A percentile compares a stretch with the other conserved stretches of the same genome.
Conservation (phyloP, 176 grass and related monocot genomes). For the Lolium perenne region DNA sequence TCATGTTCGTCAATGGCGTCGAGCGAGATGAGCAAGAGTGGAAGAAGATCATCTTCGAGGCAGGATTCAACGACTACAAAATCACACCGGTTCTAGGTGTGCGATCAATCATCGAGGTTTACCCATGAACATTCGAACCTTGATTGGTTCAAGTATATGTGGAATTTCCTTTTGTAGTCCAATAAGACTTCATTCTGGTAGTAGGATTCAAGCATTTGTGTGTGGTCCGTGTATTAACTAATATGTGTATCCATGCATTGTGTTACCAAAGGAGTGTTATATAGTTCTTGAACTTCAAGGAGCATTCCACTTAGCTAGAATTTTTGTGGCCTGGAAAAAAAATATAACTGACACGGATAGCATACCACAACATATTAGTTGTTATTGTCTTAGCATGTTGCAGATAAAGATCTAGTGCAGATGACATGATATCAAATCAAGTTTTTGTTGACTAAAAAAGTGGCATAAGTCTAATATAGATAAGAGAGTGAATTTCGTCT, state of each 20-base stretch:
- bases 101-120: constrained; percentile 44
- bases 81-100: constrained; percentile 39
- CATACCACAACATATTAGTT: neutral
- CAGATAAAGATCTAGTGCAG: neutral
- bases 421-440: neutral
- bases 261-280: neutral
- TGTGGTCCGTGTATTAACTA: neutral
- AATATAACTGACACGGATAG: neutral
- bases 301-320: neutral
- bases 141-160: neutral
- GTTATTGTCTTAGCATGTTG: neutral
- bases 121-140: neutral
- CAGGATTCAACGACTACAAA: constrained; percentile 57
- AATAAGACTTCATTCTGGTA: neutral
- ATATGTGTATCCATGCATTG: neutral
- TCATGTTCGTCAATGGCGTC: constrained; percentile 37
- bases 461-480: too few relatives aligned
- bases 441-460: too few relatives aligned
- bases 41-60: constrained; percentile 52
- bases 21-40: constrained; percentile 57
- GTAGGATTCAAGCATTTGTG: neutral
- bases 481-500: too few relatives aligned
- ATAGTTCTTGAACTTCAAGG: neutral
- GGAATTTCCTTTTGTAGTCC: neutral
- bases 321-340: neutral